Percentiles rank a stretch among this genome's conserved stretches.
Conservation (phyloP, 192 early-diverging fungal genomes). For the Podila epicladia region DNA sequence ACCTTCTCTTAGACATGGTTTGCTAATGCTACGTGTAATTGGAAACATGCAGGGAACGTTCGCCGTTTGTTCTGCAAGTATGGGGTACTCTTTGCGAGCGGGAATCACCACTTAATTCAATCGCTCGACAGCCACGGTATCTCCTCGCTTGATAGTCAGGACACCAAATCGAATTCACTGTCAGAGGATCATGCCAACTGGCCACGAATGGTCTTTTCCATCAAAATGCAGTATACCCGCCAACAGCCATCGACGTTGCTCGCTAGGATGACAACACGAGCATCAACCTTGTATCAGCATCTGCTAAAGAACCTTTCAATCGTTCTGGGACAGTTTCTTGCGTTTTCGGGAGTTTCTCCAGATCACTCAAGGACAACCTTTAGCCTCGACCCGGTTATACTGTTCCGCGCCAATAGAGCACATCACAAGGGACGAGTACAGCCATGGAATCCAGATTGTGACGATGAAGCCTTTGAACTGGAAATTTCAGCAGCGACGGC, state of each 20-base stretch:
- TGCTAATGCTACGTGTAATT: too few species aligned
- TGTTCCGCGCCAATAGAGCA: conserved; percentile 16
- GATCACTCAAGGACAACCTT: background rate
- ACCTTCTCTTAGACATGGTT: background rate
- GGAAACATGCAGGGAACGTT: background rate
- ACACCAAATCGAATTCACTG: background rate
- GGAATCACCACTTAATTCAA: conserved; percentile 21
- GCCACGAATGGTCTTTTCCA: conserved; percentile 36
- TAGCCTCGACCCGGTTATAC: conserved; percentile 5
- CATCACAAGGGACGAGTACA: conserved; percentile 20
- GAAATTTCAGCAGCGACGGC: conserved; percentile 26
- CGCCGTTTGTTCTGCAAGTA: conserved; percentile 21
- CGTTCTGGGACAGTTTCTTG: too few species aligned
- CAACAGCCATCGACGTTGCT: background rate
- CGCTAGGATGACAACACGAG: background rate
- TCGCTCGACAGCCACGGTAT: conserved; percentile 4
- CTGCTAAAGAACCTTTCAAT: background rate
- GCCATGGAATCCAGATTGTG: background rate
- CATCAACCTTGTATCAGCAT: background rate
- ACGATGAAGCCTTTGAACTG: conserved; percentile 6
- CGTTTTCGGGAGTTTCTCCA: background rate
- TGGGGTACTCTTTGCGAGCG: conserved; percentile 13
- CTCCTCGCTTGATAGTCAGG: conserved; percentile 16
- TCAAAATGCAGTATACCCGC: conserved; percentile 34
- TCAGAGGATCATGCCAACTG: conserved; percentile 7